A percentile compares a stretch with the other conserved stretches of the same genome.
Evolutionary conservation across 306 rosid genomes (phyloP).

Genomic region (Fragaria nilgerrensis): DNA sequence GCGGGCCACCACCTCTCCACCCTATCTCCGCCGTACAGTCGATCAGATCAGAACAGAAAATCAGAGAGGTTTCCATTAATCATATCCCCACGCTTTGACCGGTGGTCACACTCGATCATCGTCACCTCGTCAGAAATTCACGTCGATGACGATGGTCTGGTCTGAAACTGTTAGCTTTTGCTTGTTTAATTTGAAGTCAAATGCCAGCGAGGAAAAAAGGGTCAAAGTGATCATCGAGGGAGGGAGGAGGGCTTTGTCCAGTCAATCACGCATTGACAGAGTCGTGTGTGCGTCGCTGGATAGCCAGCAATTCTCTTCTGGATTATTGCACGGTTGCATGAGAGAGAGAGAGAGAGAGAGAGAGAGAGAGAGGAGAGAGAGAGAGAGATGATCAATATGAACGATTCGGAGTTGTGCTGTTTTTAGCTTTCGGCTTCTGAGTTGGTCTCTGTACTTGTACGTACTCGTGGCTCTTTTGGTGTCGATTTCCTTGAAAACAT

Average conservation of each 20-base stretch:
- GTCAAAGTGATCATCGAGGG: neutral
- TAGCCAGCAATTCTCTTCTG: neutral
- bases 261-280: conserved; percentile 23
- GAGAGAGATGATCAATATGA: neutral
- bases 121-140: neutral
- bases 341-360: neutral
- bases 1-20: neutral
- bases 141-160: neutral
- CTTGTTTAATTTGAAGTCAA: neutral
- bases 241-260: neutral
- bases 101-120: neutral
- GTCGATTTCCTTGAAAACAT: neutral
- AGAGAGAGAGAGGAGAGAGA: neutral
- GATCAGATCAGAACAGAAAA: neutral
- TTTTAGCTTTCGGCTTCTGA: conserved; percentile 17
- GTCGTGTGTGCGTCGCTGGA: neutral
- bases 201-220: neutral
- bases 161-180: neutral
- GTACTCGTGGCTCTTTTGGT: neutral
- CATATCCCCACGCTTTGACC: conserved; percentile 1
- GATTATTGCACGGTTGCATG: neutral
- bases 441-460: neutral
- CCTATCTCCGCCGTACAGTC: neutral
- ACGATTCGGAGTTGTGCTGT: no score
- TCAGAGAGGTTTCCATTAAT: neutral